Base-by-base conservation (phyloP, 805 yeast species). In the Pichia gijzeniarum region DNA sequence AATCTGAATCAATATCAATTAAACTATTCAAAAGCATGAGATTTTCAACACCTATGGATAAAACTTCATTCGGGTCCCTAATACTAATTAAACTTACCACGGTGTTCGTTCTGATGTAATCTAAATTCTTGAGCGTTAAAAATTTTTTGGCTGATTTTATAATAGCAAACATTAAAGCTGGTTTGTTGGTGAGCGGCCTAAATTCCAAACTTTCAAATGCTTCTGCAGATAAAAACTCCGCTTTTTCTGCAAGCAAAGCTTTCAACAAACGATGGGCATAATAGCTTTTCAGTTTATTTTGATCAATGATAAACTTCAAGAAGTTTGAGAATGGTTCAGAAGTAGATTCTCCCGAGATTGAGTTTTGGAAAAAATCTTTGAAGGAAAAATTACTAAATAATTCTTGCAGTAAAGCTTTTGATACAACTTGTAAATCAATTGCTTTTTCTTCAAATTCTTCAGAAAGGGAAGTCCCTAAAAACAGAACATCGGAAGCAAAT, bases 51-150 rank as follows among this genome's bases (percentile, higher is more conserved):
- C 83, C 83, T 2, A 58, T 58, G 2, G 55, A 39, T 7, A 70
- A 42, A 12, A 80, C 68, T 28, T 73, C 73, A 0, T 61, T 42
- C 2, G 71, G 54, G 1, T 49, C 38, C 41, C 68, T 70, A 2
- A 74, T 63, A 1, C 88, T 86, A 38, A 83, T 65, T 18, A 84
- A 58, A 53, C 82, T 88, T 1, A 90, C 77, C 13, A 80, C 79
- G n/a, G 76, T 65, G 45, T 71, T 69, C 51, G 80, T 83, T 51
- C 89, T 72, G 9, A 76, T 52, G 48, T 80, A 70, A 16, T 74
- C 80, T 30, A 76, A 67, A 32, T 66, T 63, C 0, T 62, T 47
- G 9, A 71, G 58, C 0, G 62, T 43, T 1, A 70, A 54, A 30
- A 72, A 59, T 25, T 70, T 71, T 8, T 64, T 61, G 5, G 67